Evolutionary conservation across 495 filamentous ascomycete genomes (phyloP).

Genomic region (Filosporella fistucella): DNA sequence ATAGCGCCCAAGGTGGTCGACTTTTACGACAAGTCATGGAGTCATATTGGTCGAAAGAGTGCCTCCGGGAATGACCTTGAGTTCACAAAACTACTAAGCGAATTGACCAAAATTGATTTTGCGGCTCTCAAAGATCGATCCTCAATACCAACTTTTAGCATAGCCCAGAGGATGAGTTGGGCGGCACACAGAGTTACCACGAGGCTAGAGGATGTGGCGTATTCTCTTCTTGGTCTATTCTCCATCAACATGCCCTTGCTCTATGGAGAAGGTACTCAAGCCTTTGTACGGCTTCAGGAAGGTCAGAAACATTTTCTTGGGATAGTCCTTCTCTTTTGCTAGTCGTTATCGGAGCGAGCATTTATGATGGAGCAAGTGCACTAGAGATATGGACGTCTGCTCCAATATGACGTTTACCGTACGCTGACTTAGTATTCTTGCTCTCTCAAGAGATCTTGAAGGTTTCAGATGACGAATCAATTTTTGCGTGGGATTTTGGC

Average conservation of each 20-base stretch:
- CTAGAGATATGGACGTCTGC: too few species aligned
- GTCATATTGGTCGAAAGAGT: background rate
- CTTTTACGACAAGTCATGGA: background rate
- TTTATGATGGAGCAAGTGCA: too few species aligned
- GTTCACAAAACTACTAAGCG: background rate
- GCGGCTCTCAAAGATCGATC: background rate
- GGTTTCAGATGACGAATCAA: background rate
- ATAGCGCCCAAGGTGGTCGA: conserved; percentile 23
- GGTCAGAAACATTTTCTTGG: too few species aligned
- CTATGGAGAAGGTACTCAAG: conserved; percentile 22
- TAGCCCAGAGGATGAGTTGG: conserved; percentile 7
- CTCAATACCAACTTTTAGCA: background rate
- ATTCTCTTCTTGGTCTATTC: conserved; percentile 23
- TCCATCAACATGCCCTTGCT: conserved; percentile 25
- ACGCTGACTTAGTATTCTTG: too few species aligned
- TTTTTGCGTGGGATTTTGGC: background rate
- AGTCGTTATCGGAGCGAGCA: too few species aligned
- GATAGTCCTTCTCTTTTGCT: too few species aligned
- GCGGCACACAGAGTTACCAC: conserved; percentile 15
- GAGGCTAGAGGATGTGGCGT: conserved; percentile 22
- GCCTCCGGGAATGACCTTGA: background rate
- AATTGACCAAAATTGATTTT: background rate
- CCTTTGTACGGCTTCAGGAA: conserved; percentile 23
- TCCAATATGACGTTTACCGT: too few species aligned
- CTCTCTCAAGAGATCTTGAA: background rate